Conservation (phyloP, 176 grass and related monocot genomes). For the Cymbopogon citratus region DNA sequence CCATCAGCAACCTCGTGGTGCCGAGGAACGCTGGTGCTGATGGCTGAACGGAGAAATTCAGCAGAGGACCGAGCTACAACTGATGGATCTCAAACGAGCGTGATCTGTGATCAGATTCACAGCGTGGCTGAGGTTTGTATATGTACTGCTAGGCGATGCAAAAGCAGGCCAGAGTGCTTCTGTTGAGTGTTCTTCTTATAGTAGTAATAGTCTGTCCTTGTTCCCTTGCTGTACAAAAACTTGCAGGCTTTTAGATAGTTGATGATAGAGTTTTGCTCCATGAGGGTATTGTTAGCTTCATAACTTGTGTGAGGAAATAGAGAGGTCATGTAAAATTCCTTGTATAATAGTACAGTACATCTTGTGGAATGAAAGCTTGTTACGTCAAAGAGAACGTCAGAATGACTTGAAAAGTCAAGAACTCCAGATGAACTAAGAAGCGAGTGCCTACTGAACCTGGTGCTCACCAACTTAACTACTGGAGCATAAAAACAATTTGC, state of each 20-base stretch:
- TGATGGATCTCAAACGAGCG: background rate
- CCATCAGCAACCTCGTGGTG: slow-evolving; percentile 24
- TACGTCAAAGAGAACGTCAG: background rate
- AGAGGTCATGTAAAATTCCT: background rate
- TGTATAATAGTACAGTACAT: background rate
- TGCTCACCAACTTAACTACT: too few relatives aligned
- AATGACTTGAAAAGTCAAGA: too few relatives aligned
- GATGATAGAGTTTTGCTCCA: background rate
- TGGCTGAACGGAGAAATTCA: background rate
- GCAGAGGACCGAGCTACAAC: slow-evolving; percentile 20
- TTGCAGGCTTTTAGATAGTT: background rate
- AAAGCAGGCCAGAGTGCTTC: background rate
- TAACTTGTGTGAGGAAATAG: background rate
- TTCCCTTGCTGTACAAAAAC: background rate
- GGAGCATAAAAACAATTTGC: too few relatives aligned
- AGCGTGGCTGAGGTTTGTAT: too few relatives aligned
- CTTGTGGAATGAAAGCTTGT: background rate
- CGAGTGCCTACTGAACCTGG: too few relatives aligned
- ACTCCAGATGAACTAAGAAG: too few relatives aligned
- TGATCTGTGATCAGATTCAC: background rate
- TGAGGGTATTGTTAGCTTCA: background rate
- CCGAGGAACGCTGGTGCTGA: background rate
- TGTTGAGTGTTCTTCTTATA: background rate
- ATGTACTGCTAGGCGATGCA: background rate
- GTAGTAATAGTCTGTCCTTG: background rate